Evolutionary conservation across 2,329 filamentous ascomycete species (phyloP), one percentile per base, ranked within the genome.

Genomic region (Nectriaceae sp.): DNA sequence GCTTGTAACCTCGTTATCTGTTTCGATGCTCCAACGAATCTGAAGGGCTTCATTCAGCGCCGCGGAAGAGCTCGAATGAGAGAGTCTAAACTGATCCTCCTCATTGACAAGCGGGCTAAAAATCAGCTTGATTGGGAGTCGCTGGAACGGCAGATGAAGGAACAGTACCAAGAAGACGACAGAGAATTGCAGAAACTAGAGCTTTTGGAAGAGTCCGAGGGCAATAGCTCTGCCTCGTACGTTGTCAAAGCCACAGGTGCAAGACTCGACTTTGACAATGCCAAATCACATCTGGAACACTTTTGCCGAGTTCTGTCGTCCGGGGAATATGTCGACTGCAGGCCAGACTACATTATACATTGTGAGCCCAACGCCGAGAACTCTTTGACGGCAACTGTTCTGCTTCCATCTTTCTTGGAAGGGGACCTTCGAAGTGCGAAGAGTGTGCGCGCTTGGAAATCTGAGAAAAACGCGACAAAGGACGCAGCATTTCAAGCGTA

Each of bases 401-500:
- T 82, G 2, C 74, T 97, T 3, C 93, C 93, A 0, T 75, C 79
- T 4, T 86, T 82, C 4, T 73, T 97, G 1, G 79, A 88, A n/a
- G 66, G 21, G 53, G 64, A 29, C 53, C 54, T 70, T 10, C 62
- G 70, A 3, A 54, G 48, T 4, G 49, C 59, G 4, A 24, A 55
- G 0, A 61, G 68, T 15, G 46, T 53, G 11, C 47, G 36, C 1
- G 40, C 65, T n/a, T 97, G 91, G 91, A 67, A 57, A 11, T 88
- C 84, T 0, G 86, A 94, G 60, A 80, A 76, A 48, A 84, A 83
- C 56, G 90, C 91, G 0, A 84, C 76, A 56, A 90, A 88, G 62
- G 93, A 97, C 66, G 90, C 87, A 1, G 88, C 90, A 0, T 94
- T 96, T 52, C 82, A 89, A 61, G 89, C 91, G 1, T 96, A 92